Base-by-base conservation (phyloP, 2,329 filamentous ascomycete species). In the Chrysoporthe austroafricana region DNA sequence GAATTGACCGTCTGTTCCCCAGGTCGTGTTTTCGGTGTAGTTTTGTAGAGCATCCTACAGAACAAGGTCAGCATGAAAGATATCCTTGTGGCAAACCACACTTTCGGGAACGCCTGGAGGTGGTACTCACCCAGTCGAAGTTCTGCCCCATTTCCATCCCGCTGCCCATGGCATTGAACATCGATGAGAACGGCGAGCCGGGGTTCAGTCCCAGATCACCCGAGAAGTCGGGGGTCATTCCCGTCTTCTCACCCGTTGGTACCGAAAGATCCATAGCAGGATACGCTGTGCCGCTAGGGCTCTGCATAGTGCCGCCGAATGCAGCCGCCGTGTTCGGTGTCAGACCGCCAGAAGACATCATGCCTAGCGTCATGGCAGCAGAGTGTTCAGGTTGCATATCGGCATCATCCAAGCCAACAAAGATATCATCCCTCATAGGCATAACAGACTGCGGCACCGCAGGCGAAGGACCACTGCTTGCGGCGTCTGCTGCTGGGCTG, bases 91-190 rank as follows among this genome's bases (percentile, higher is more conserved):
- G 16, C 13, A 32, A 11, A 21, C n/a, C n/a, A 11, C 14, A 60
- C 39, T n/a, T 36, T 26, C 44, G 13, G 26, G 48, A 32, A 18
- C 21, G 16, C 34, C 9, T 16, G 48, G 11, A 39, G 58, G 18
- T 44, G 56, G 11, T 59, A 73, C 85, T 76, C 80, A 88, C 86
- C 86, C 86, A 88, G 76, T 88, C 85, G 73, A 88, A 86, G 61
- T 84, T 86, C 56, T 79, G 76, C 44, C 80, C 78, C 62, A 87
- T 77, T 48, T 85, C 84, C 73, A 83, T 79, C 69, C 73, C 77
- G 46, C 71, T 75, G 21, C 78, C 78, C 65, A 84, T 73, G 61
- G 79, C 84, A 21, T 80, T 81, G 70, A 87, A 84, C 82, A 88
- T 85, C 60, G 82, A 83, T 69, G 83, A 83, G 69, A 86, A 81